Conservation (phyloP, 2,329 filamentous ascomycete species). For the Alternaria ethzedia region DNA sequence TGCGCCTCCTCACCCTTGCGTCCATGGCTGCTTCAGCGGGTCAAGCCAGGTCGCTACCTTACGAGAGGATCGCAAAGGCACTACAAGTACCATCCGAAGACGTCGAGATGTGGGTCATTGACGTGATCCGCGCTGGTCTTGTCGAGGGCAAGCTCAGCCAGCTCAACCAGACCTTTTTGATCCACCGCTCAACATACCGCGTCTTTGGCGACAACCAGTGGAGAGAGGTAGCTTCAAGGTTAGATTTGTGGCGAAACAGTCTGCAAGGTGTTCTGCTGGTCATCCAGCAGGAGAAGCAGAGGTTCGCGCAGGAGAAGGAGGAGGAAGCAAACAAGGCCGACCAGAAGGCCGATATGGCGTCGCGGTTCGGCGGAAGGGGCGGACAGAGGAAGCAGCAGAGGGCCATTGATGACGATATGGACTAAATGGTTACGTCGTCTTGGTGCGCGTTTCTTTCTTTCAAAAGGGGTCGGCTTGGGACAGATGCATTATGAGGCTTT, state of each 20-base stretch:
- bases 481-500: conserved; percentile 39
- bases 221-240: conserved; percentile 86
- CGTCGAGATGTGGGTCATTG: conserved; percentile 98
- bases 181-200: conserved; percentile 94
- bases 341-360: conserved; percentile 61
- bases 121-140: conserved; percentile 92
- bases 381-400: conserved; percentile 37
- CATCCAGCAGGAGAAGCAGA: conserved; percentile 79
- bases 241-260: conserved; percentile 90
- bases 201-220: conserved; percentile 99
- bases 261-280: conserved; percentile 79
- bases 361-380: conserved; percentile 32
- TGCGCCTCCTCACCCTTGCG: conserved; percentile 91
- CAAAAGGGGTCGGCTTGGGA: conserved; percentile 28
- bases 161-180: conserved; percentile 88
- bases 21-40: conserved; percentile 80
- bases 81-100: conserved; percentile 83
- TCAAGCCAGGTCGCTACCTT: conserved; percentile 85
- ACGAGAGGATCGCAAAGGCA: conserved; percentile 81
- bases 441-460: conserved; percentile 24
- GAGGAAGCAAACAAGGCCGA: conserved; percentile 75
- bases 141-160: conserved; percentile 97
- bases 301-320: conserved; percentile 78
- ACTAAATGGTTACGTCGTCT: conserved; percentile 27
- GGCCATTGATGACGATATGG: conserved; percentile 46